Evolutionary conservation across 2,329 filamentous ascomycete species (phyloP).

Genomic region (Diaporthe vaccinii): DNA sequence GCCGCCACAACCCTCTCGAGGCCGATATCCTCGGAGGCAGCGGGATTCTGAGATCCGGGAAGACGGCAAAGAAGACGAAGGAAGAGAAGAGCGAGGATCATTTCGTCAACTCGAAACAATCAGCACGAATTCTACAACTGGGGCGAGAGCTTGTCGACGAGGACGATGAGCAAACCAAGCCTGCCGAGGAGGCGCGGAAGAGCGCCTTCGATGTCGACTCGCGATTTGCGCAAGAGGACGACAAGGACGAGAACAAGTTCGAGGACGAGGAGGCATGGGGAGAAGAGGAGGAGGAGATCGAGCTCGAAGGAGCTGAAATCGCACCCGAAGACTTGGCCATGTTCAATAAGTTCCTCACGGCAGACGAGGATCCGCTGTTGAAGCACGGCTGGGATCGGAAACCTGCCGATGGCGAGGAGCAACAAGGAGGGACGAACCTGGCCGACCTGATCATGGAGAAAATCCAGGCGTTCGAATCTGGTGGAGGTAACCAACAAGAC

Average conservation of each 20-base stretch:
- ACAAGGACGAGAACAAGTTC: conserved; percentile 61
- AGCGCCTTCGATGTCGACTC: conserved; percentile 87
- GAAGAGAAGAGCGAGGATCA: conserved; percentile 75
- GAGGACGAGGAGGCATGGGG: conserved; percentile 79
- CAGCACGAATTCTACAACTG: conserved; percentile 88
- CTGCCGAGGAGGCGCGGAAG: conserved; percentile 56
- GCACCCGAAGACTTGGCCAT: conserved; percentile 90
- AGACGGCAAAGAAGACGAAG: conserved; percentile 63
- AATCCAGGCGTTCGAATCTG: conserved; percentile 91
- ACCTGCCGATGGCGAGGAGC: conserved; percentile 57
- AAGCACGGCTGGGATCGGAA: conserved; percentile 71
- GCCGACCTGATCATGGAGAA: conserved; percentile 94
- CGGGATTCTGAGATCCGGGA: conserved; percentile 70
- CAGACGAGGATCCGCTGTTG: conserved; percentile 80
- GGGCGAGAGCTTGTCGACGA: conserved; percentile 91
- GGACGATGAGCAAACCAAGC: conserved; percentile 66
- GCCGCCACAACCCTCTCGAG: conserved; percentile 90
- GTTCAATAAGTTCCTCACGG: conserved; percentile 90
- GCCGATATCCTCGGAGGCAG: conserved; percentile 82
- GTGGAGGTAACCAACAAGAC: conserved; percentile 57
- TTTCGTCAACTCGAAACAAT: conserved; percentile 90
- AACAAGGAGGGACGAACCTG: conserved; percentile 77
- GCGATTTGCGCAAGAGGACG: conserved; percentile 72
- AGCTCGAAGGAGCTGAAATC: conserved; percentile 76
- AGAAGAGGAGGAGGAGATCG: conserved; percentile 80